phyloP scores from a whole-genome alignment of 371 early-diverging fungal species.

The Homolaphlyctis polyrhiza region DNA sequence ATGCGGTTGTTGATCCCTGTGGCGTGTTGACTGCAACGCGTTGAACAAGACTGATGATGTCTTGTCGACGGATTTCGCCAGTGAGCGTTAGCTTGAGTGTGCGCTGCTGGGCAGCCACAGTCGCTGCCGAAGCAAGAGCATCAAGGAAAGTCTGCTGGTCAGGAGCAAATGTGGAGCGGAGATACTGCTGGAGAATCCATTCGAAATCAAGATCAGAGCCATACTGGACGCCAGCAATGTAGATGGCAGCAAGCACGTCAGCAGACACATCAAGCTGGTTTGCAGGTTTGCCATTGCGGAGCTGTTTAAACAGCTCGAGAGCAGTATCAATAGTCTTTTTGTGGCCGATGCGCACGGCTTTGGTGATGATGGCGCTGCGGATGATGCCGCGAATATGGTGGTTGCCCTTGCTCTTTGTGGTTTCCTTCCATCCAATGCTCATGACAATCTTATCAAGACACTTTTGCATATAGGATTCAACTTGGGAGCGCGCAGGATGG shows the following conservation, averaged over 20 bases:
- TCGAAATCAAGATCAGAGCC: slow-evolving; percentile 75
- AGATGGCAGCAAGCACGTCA: slow-evolving; percentile 73
- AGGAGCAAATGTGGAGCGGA: slow-evolving; percentile 51
- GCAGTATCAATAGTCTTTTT: slow-evolving; percentile 13
- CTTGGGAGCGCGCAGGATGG: slow-evolving; percentile 12
- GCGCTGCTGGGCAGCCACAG: slow-evolving; percentile 49
- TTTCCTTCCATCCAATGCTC: slow-evolving; percentile 26
- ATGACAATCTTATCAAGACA: slow-evolving; percentile 13
- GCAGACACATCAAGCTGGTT: slow-evolving; percentile 51
- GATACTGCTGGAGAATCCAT: slow-evolving; percentile 60
- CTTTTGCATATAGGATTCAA: slow-evolving; percentile 9
- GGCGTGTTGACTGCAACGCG: slow-evolving; percentile 57
- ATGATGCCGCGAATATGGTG: slow-evolving; percentile 21
- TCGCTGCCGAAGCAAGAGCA: slow-evolving; percentile 63
- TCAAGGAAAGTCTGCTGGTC: slow-evolving; percentile 76
- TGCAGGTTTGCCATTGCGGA: slow-evolving; percentile 17
- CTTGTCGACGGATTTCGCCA: slow-evolving; percentile 58
- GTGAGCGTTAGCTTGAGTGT: slow-evolving; percentile 63
- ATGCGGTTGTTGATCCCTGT: slow-evolving; percentile 42
- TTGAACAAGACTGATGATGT: slow-evolving; percentile 73
- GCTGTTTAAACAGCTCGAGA: slow-evolving; percentile 13
- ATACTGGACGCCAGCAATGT: slow-evolving; percentile 65
- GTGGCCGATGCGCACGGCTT: slow-evolving; percentile 19
- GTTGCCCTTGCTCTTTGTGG: slow-evolving; percentile 2
- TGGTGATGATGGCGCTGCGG: slow-evolving; percentile 12